Evolutionary conservation across 2,329 filamentous ascomycete species (phyloP), one percentile per base, ranked within the genome.

Genomic region (Arachnomyces sp.): DNA sequence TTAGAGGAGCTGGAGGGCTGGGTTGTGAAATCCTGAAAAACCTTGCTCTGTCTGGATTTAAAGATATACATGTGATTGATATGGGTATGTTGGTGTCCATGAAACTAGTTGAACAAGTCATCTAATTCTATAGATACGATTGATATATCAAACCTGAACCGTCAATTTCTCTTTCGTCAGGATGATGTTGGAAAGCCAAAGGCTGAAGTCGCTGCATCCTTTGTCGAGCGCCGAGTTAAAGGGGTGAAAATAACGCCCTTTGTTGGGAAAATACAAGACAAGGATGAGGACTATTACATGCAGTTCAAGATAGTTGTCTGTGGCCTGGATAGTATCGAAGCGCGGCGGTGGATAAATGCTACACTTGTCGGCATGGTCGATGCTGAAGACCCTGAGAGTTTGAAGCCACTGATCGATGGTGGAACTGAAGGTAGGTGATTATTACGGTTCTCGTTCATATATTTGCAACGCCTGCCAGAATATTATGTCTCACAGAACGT

Each of bases 21-120:
- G 92, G 92, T 50, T 98, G 92, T 55, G 92, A 98, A 61, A 94
- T 98, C 33, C 71, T 98, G 38, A 98, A 98, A 71, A 87, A 98
- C 56, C 75, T 98, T 28, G 92, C 92, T 31, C 75, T 98, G 38
- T 95, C 90, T 2, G 88, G 89, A 18, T 98, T 98, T 71, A 93
- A 85, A 63, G 80, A 95, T 56, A 95, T 98, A 51, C 88, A 98
- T 69, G 92, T 98, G 44, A 96, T 98, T 54, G 92, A 98, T 67
- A 98, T 98, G 92, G 86, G 84, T 84, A 66, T 43, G 72, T 59
- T n/a, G 12, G 30, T 18, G 14, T 21, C 16, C n/a, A 8, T 31
- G 12, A 5, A 31, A 31, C 21, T 25, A 5, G 9, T 8, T 13
- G 16, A 12, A 38, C 3, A 28, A 21, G 36, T n/a, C n/a, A n/a